Conservation (phyloP, 257 asterid species). For the Henckelia pumila region DNA sequence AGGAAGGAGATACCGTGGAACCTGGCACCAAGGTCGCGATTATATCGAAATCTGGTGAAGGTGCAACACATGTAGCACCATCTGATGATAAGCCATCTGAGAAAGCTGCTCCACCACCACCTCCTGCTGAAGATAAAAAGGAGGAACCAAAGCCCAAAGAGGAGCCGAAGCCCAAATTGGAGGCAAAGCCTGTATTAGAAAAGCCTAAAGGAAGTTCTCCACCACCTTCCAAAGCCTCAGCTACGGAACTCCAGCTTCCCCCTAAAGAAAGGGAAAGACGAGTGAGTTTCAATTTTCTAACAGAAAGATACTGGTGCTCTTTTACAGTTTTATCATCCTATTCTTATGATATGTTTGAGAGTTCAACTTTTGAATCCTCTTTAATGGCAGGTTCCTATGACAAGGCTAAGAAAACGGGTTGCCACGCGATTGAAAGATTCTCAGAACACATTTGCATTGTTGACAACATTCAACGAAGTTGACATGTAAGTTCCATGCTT, state of each 20-base stretch:
- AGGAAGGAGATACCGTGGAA: conserved; percentile 94
- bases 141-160: conserved; percentile 54
- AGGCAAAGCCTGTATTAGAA: conserved; percentile 46
- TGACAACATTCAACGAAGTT: conserved; percentile 97
- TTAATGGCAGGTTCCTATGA: conserved; percentile 82
- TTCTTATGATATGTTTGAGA: background rate
- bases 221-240: conserved; percentile 62
- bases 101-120: conserved; percentile 48
- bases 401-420: conserved; percentile 93
- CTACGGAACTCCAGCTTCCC: conserved; percentile 88
- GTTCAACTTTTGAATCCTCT: conserved; percentile 17
- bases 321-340: background rate
- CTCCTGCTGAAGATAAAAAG: conserved; percentile 55
- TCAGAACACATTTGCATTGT: conserved; percentile 91
- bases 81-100: conserved; percentile 78
- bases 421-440: conserved; percentile 96
- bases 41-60: conserved; percentile 89
- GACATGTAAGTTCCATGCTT: conserved; percentile 67
- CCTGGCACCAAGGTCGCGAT: conserved; percentile 90
- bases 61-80: conserved; percentile 73
- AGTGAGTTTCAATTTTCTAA: conserved; percentile 38
- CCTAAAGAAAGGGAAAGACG: conserved; percentile 98
- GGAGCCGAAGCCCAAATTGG: conserved; percentile 52
- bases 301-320: background rate
- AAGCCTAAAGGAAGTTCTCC: conserved; percentile 52